Evolutionary conservation across 805 yeast species (phyloP).

Genomic region (Candida ascalaphidarum): DNA sequence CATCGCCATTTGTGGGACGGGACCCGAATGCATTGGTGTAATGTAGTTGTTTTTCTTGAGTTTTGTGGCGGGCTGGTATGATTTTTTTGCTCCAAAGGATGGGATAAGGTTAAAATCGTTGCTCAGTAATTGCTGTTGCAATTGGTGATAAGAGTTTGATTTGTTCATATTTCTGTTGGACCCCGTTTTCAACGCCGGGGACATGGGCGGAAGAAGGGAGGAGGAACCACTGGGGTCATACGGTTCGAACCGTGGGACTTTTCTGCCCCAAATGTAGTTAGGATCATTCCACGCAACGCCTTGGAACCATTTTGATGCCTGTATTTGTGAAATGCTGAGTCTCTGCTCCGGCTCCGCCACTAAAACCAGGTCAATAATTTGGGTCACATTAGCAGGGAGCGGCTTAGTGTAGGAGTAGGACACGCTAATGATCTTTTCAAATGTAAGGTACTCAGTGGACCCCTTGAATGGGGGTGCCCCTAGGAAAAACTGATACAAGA

Average conservation of each 20-base stretch:
- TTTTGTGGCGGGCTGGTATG: constrained; percentile 26
- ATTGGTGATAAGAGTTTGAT: constrained; percentile 28
- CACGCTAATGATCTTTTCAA: constrained; percentile 75
- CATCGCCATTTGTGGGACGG: too few relatives aligned
- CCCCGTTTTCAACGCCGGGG: constrained; percentile 24
- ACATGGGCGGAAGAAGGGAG: constrained; percentile 1
- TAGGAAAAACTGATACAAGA: constrained; percentile 70
- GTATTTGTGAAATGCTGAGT: constrained; percentile 24
- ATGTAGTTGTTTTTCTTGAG: constrained; percentile 15
- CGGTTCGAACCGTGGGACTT: constrained; percentile 20
- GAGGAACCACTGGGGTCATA: constrained; percentile 3
- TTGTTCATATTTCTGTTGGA: constrained; percentile 28
- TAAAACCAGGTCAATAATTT: constrained; percentile 23
- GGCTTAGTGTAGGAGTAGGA: constrained; percentile 47
- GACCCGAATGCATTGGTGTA: neutral
- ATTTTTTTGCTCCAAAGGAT: constrained; percentile 16
- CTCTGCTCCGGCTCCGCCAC: constrained; percentile 23
- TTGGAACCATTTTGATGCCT: constrained; percentile 26
- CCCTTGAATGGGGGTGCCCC: constrained; percentile 91
- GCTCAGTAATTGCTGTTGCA: constrained; percentile 28
- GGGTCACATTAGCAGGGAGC: constrained; percentile 19
- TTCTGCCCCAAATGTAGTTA: constrained; percentile 27
- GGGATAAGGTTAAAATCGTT: constrained; percentile 27
- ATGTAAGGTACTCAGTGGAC: constrained; percentile 72
- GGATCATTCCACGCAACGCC: constrained; percentile 33